A percentile compares a stretch with the other conserved stretches of the same genome.
Evolutionary conservation across 2,329 filamentous ascomycete genomes (phyloP).

Genomic region (Penicillium frequentans): DNA sequence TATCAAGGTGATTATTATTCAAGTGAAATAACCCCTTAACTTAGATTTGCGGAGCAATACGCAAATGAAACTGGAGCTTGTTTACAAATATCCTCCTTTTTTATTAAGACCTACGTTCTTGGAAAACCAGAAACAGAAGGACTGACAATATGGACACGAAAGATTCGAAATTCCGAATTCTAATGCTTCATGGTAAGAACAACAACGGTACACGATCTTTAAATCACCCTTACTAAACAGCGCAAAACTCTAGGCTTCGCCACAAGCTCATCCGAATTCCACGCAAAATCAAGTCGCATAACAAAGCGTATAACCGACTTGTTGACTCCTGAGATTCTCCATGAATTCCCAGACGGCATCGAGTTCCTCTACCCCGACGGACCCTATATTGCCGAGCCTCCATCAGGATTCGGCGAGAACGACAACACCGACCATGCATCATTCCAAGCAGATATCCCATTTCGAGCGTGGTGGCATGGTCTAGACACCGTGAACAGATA

Average conservation of each 20-base stretch:
- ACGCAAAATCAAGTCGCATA: background rate
- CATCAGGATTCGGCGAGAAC: background rate
- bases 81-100: too few species aligned
- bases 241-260: background rate
- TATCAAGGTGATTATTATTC: too few species aligned
- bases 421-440: background rate
- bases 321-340: background rate
- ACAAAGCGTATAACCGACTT: background rate
- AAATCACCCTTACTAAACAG: background rate
- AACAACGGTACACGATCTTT: background rate
- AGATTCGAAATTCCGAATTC: background rate
- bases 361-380: conserved; percentile 3
- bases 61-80: too few species aligned
- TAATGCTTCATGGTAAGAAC: background rate
- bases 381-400: background rate
- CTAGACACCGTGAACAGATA: conserved; percentile 7
- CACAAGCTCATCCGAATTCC: background rate
- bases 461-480: conserved; percentile 10
- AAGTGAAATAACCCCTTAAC: too few species aligned
- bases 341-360: conserved; percentile 6
- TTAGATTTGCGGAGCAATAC: too few species aligned
- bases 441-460: too few species aligned
- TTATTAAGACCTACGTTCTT: too few species aligned
- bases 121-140: too few species aligned
- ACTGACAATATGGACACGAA: background rate